Evolutionary conservation across 2,329 filamentous ascomycete genomes (phyloP), one percentile per base, ranked within the genome.

Genomic region (Claviceps fusiformis): DNA sequence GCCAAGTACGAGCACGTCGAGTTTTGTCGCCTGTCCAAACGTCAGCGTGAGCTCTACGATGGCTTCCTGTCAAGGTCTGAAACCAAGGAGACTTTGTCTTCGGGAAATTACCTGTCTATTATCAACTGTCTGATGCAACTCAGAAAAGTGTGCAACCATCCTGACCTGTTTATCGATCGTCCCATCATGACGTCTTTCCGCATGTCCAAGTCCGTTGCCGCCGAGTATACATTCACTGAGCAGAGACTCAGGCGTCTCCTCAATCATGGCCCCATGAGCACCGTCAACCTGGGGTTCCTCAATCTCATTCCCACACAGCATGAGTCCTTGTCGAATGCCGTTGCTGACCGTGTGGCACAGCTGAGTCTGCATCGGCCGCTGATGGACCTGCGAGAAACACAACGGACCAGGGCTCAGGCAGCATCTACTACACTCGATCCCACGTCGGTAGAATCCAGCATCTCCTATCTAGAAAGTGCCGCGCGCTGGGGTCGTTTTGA

Each of bases 101-200:
- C 89, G 1, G 93, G 93, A 33, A 98, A 97, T 64, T 96, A 96
- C 67, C 82, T 98, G 59, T 95, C 90, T 19, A 96, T 98, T 67
- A 97, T 97, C 71, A 95, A 96, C 67, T 97, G 95, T 69, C 74
- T 98, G 53, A 95, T 98, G 90, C 93, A 95, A 67, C 76, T 98
- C 54, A 84, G 93, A 51, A 96, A 97, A 68, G 95, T 98, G 53
- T 98, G 93, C 77, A 98, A 98, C 62, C 93, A 98, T 65, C 95
- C 93, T 0, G 93, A 98, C 70, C 77, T 98, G 9, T 98, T 98
- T 64, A 87, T 97, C 62, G 95, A 95, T 57, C 83, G 93, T 17
- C 91, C 90, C 1, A 97, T 98, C 63, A 93, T 95, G 71, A 98
- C 92, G 0, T 97, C 93, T 1, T 95, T 96, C 68, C 89, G 90